Conservation (phyloP, 2,329 filamentous ascomycete genomes). For the Reticulascus tulasneorum region DNA sequence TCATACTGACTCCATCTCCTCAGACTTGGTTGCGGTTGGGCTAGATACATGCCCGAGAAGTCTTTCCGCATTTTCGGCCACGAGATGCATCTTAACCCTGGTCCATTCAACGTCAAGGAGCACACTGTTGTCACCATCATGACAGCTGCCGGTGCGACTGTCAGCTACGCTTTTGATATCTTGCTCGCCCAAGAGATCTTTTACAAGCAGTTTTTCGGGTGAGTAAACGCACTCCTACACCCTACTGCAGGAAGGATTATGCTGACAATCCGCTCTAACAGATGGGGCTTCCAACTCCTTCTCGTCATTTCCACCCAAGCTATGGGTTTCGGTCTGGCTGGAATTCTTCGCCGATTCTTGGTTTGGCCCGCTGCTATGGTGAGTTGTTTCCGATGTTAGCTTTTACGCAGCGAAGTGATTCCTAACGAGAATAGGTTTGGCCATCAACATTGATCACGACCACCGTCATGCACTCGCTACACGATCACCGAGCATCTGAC, state of each 20-base stretch:
- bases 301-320: no score
- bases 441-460: conserved; percentile 51
- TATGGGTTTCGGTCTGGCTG: conserved; percentile 55
- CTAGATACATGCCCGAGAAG: conserved; percentile 34
- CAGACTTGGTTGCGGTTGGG: conserved; percentile 39
- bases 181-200: conserved; percentile 40
- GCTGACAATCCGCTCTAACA: no score
- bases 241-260: no score
- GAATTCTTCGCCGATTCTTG: conserved; percentile 48
- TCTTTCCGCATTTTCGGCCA: conserved; percentile 36
- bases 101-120: conserved; percentile 43
- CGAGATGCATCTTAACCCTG: conserved; percentile 36
- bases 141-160: conserved; percentile 48
- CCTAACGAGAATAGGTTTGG: no score
- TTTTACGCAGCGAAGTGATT: no score
- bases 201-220: conserved; percentile 41
- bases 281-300: no score
- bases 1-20: no score
- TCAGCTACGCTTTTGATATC: conserved; percentile 43
- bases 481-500: conserved; percentile 40
- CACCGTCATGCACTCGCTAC: conserved; percentile 44
- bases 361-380: conserved; percentile 53
- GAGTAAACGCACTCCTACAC: no score
- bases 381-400: no score
- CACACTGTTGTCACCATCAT: conserved; percentile 45